phyloP scores from a whole-genome alignment of 352 stramenopile genomes.

The Pythium chondricola region DNA sequence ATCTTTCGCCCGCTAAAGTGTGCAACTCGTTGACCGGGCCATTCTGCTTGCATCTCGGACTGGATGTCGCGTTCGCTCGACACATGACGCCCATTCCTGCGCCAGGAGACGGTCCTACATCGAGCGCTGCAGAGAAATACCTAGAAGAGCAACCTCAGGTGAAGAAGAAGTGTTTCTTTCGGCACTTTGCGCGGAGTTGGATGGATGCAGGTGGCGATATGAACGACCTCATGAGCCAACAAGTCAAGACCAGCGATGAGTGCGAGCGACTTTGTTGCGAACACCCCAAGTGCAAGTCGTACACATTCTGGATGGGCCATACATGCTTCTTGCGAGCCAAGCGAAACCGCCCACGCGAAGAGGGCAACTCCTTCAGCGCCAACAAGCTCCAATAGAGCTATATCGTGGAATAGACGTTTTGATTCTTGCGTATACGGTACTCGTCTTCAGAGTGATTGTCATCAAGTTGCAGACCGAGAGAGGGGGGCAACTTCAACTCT shows the following conservation, averaged over 20 bases:
- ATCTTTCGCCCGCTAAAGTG: conserved; percentile 15
- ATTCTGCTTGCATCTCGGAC: conserved; percentile 43
- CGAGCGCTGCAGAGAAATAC: not conserved
- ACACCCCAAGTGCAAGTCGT: conserved; percentile 51
- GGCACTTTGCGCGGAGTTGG: conserved; percentile 52
- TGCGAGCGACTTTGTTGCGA: conserved; percentile 62
- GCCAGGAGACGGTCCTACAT: not conserved
- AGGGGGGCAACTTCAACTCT: too few relatives aligned
- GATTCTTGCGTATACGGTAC: conserved; percentile 21
- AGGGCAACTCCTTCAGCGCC: conserved; percentile 56
- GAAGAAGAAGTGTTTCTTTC: conserved; percentile 58
- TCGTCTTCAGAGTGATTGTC: conserved; percentile 21
- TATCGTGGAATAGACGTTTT: conserved; percentile 12
- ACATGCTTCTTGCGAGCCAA: conserved; percentile 64
- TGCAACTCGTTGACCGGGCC: conserved; percentile 64
- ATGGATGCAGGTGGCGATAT: conserved; percentile 59
- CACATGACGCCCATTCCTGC: conserved; percentile 60
- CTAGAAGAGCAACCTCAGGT: not conserved
- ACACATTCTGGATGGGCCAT: conserved; percentile 59
- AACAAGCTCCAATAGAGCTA: conserved; percentile 19
- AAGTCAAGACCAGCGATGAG: conserved; percentile 47
- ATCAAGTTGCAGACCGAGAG: conserved; percentile 32
- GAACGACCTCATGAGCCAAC: conserved; percentile 57
- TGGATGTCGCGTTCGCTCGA: conserved; percentile 26
- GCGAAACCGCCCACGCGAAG: conserved; percentile 29